A percentile compares a stretch with the other conserved stretches of the same genome.
Conservation (phyloP, 108 stramenopile genomes). For the Craspedostauros australis region DNA sequence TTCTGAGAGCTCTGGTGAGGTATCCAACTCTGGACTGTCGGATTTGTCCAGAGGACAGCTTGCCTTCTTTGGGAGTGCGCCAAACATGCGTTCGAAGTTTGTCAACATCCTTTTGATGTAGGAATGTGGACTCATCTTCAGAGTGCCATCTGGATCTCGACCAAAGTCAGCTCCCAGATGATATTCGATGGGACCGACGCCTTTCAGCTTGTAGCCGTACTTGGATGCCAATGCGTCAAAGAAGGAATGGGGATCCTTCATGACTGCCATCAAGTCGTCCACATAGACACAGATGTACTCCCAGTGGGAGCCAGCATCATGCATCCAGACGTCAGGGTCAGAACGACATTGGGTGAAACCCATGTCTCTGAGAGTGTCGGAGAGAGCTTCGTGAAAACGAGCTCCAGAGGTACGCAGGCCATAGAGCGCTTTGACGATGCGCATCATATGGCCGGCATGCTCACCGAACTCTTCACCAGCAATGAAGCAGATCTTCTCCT, state of each 20-base stretch:
- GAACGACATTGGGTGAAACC: conserved; percentile 25
- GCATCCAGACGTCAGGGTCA: conserved; percentile 44
- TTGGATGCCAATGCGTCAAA: background rate
- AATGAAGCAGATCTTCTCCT: conserved; percentile 31
- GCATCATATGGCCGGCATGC: conserved; percentile 17
- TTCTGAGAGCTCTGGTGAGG: too few species aligned
- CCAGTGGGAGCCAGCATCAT: too few species aligned
- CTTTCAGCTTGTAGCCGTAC: conserved; percentile 32
- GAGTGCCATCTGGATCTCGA: conserved; percentile 20
- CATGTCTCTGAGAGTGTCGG: conserved; percentile 2
- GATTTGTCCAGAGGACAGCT: too few species aligned
- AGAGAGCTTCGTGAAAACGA: too few species aligned
- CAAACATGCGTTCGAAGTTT: conserved; percentile 17
- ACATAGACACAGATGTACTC: conserved; percentile 26
- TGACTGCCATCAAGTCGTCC: conserved; percentile 16
- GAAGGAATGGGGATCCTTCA: conserved; percentile 14
- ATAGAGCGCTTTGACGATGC: conserved; percentile 28
- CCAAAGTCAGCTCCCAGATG: conserved; percentile 26
- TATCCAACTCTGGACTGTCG: too few species aligned
- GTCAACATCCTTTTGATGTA: conserved; percentile 25
- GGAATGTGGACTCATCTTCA: conserved; percentile 10
- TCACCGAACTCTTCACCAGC: conserved; percentile 42
- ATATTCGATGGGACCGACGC: conserved; percentile 15
- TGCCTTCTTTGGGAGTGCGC: too few species aligned
- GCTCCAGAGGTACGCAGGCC: conserved; percentile 17